These are phyloP conservation scores for Penicillium subrubescens DNA, from an alignment of 495 filamentous ascomycete species.

Conservation along the genomic window DNA sequence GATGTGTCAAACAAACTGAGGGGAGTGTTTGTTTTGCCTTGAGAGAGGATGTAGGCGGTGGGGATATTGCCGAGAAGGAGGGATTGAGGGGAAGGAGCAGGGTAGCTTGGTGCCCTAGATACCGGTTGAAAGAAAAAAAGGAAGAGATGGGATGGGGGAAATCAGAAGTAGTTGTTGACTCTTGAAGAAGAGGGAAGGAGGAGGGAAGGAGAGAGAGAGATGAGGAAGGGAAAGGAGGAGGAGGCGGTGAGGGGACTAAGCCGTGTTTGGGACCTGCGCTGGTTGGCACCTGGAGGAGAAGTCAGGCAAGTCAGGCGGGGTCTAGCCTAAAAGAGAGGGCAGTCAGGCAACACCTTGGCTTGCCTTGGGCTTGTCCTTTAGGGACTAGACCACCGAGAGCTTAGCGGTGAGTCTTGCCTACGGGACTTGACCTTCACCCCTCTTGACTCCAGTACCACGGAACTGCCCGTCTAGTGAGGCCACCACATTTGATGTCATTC, in stretches of 20 bases:
- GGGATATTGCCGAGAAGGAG: constrained; percentile 54
- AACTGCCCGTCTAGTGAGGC: neutral
- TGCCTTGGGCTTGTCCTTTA: neutral
- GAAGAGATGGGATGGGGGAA: constrained; percentile 29
- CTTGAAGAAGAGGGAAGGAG: constrained; percentile 17
- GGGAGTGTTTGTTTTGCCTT: constrained; percentile 40
- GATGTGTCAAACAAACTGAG: constrained; percentile 46
- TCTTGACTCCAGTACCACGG: neutral
- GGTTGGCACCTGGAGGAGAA: neutral
- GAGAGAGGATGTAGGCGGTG: constrained; percentile 16
- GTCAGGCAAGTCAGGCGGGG: neutral
- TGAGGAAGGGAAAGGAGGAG: constrained; percentile 15
- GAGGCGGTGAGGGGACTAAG: constrained; percentile 32
- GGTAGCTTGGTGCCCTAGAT: constrained; percentile 93
- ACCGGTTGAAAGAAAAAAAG: constrained; percentile 34
- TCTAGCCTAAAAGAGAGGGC: neutral
- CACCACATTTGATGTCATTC: constrained; percentile 31
- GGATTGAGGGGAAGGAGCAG: constrained; percentile 53
- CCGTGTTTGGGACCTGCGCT: constrained; percentile 10
- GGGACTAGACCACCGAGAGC: neutral
- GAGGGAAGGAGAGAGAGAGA: constrained; percentile 23
- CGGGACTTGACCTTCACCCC: no score
- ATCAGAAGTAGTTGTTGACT: constrained; percentile 24
- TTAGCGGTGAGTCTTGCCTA: neutral
- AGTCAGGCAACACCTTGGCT: neutral